Evolutionary conservation across 768 basidiomycete genomes (phyloP).

Genomic region (Kwoniella shandongensis): DNA sequence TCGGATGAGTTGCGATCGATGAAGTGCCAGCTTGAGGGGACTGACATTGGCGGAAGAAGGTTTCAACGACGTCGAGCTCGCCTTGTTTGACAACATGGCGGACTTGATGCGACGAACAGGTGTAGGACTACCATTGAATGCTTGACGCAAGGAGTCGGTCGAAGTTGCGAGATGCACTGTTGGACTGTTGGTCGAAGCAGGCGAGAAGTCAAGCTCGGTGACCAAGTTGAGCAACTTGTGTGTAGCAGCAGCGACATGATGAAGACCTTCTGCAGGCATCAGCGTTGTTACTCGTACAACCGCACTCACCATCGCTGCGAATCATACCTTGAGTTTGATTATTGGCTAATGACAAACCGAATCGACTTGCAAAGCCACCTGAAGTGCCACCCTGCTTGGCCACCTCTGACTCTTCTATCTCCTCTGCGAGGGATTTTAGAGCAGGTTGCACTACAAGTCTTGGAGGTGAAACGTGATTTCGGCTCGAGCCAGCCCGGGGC

Average conservation of each 20-base stretch:
- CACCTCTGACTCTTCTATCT: conserved; percentile 13
- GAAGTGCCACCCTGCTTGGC: conserved; percentile 5
- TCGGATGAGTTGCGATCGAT: conserved; percentile 29
- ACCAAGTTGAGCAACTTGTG: conserved; percentile 40
- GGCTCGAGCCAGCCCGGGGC: not conserved
- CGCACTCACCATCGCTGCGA: conserved; percentile 19
- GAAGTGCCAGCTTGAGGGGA: conserved; percentile 47
- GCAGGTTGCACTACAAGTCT: conserved; percentile 7
- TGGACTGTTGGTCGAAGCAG: conserved; percentile 21
- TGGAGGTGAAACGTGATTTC: conserved; percentile 9
- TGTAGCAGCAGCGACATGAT: conserved; percentile 42
- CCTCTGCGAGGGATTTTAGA: conserved; percentile 32
- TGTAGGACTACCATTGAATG: conserved; percentile 39
- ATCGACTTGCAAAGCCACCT: conserved; percentile 16
- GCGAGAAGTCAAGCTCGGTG: conserved; percentile 31
- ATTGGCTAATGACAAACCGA: not conserved
- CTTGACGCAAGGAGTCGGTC: conserved; percentile 23
- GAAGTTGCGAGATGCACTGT: conserved; percentile 26
- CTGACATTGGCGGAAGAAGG: conserved; percentile 22
- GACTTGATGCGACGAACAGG: conserved; percentile 40
- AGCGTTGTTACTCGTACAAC: not conserved
- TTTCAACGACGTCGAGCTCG: conserved; percentile 29
- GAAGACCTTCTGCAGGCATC: conserved; percentile 21
- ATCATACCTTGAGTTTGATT: not conserved
- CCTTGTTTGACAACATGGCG: conserved; percentile 32